phyloP scores from a whole-genome alignment of 2,329 filamentous ascomycete genomes.

The Xylariomycetidae sp. region DNA sequence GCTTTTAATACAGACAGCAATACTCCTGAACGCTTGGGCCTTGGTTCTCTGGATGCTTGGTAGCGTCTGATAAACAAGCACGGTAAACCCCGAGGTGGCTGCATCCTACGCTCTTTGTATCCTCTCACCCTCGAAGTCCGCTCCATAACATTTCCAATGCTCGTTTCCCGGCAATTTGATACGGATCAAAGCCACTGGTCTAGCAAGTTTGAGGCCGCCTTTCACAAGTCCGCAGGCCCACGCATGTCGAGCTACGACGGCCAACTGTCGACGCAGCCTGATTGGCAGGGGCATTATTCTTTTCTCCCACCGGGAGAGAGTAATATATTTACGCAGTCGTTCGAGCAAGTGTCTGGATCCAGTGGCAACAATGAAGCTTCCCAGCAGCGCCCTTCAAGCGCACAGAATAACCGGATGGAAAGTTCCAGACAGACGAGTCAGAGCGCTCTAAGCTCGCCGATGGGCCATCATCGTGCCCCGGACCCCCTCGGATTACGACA shows the following conservation, averaged over 20 bases:
- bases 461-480: constrained; percentile 31
- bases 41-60: too few relatives aligned
- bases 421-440: constrained; percentile 55
- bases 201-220: constrained; percentile 45
- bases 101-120: too few relatives aligned
- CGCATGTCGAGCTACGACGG: constrained; percentile 56
- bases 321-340: constrained; percentile 40
- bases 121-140: constrained; percentile 4
- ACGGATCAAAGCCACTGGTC: constrained; percentile 53
- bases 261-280: constrained; percentile 48
- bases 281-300: constrained; percentile 53
- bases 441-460: constrained; percentile 25
- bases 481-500: constrained; percentile 39
- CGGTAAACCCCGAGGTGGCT: too few relatives aligned
- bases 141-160: constrained; percentile 41
- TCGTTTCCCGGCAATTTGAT: constrained; percentile 50
- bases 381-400: constrained; percentile 33
- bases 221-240: constrained; percentile 41
- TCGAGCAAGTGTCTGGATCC: constrained; percentile 34
- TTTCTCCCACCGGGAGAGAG: constrained; percentile 42
- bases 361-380: constrained; percentile 29
- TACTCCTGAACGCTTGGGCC: too few relatives aligned
- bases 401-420: constrained; percentile 45
- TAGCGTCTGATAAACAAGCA: too few relatives aligned
- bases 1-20: too few relatives aligned